phyloP scores from a whole-genome alignment of 805 yeast species.

The Pichia eremophila region DNA sequence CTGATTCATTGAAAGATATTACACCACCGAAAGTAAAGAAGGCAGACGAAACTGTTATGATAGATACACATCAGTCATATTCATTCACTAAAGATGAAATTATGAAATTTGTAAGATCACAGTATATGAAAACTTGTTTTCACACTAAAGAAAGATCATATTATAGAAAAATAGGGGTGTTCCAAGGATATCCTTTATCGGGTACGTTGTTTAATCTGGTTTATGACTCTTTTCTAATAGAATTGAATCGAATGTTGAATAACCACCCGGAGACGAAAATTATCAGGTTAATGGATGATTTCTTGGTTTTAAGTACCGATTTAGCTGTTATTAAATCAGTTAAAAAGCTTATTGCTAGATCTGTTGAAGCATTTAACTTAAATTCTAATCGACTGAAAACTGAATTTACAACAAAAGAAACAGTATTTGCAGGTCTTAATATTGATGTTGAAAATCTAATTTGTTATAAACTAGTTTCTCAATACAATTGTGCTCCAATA shows the following conservation, averaged over 20 bases:
- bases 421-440: conserved; percentile 36
- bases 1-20: conserved; percentile 8
- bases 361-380: conserved; percentile 36
- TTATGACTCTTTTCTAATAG: conserved; percentile 50
- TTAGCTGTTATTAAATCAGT: conserved; percentile 23
- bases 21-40: conserved; percentile 24
- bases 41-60: not conserved
- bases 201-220: conserved; percentile 65
- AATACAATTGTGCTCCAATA: conserved; percentile 10
- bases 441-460: conserved; percentile 27
- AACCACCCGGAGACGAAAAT: conserved; percentile 17
- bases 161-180: conserved; percentile 58
- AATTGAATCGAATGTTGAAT: conserved; percentile 11
- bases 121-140: conserved; percentile 43
- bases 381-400: conserved; percentile 33
- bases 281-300: conserved; percentile 77
- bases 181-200: conserved; percentile 79
- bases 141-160: conserved; percentile 27
- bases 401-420: conserved; percentile 9
- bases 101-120: conserved; percentile 36
- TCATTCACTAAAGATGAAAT: conserved; percentile 35
- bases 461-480: conserved; percentile 24
- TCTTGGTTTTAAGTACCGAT: conserved; percentile 53
- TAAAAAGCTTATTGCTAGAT: conserved; percentile 22
- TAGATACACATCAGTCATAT: conserved; percentile 12